Evolutionary conservation across 163 green algal genomes (phyloP).

Genomic region (Coccomyxa subellipsoidea): DNA sequence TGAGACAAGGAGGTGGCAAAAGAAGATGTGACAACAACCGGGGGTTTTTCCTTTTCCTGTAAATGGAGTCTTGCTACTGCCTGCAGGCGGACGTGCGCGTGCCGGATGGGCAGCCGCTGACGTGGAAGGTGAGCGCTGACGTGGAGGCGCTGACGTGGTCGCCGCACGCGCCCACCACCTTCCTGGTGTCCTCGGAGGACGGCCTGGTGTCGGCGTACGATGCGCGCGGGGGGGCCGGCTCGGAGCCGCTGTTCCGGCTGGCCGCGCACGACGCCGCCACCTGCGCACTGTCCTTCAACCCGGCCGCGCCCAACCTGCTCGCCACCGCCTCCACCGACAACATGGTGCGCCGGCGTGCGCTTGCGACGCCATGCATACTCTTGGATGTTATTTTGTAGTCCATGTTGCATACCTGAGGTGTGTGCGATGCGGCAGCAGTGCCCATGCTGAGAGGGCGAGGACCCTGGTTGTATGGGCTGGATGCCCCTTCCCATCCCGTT

Average conservation of each 20-base stretch:
- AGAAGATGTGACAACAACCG: too few species aligned
- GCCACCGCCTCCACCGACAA: slow-evolving; percentile 91
- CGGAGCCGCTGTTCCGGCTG: slow-evolving; percentile 68
- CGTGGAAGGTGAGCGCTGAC: slow-evolving; percentile 79
- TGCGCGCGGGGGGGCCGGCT: slow-evolving; percentile 54
- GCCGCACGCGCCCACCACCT: slow-evolving; percentile 69
- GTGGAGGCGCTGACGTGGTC: slow-evolving; percentile 88
- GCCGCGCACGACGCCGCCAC: slow-evolving; percentile 83
- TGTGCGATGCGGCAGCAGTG: too few species aligned
- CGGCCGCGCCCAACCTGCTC: slow-evolving; percentile 66
- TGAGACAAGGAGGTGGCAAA: too few species aligned
- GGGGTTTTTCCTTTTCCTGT: too few species aligned
- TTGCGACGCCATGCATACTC: too few species aligned
- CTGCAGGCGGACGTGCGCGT: slow-evolving; percentile 71
- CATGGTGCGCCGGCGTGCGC: slow-evolving; percentile 48
- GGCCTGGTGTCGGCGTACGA: slow-evolving; percentile 83
- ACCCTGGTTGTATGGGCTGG: too few species aligned
- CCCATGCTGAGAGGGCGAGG: too few species aligned
- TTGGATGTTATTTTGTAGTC: too few species aligned
- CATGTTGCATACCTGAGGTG: too few species aligned
- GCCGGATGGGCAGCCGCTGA: slow-evolving; percentile 36
- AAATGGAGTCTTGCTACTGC: too few species aligned
- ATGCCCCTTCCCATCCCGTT: too few species aligned
- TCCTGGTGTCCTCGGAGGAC: slow-evolving; percentile 86
- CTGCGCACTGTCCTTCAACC: slow-evolving; percentile 76